Evolutionary conservation across 1,139 yeast genomes (phyloP), one percentile per base, ranked within the genome.

Genomic region (Pichia sp.): DNA sequence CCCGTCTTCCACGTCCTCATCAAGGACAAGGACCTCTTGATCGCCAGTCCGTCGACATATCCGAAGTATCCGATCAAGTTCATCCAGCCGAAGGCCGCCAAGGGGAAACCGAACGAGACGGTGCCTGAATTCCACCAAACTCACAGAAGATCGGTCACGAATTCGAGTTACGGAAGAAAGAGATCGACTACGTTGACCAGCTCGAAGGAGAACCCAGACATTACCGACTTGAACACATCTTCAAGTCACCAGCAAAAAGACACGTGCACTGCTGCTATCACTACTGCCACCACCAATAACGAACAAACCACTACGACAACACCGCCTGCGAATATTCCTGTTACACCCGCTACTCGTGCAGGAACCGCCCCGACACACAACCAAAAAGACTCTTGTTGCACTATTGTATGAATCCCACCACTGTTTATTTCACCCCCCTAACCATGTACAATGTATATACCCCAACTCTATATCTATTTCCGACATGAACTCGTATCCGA

Each of bases 1-100:
- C 57, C 57, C 2, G 48, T 60, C 1, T 31, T 62, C 4, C 67
- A 62, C 42, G 42, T 62, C 8, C 39, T 61, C 1, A 50, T 62
- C 17, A 61, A 55, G 46, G 62, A 34, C 5, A 34, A 18, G 31
- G 22, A 22, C 19, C 14, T 28, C 9, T 12, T 38, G 33, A 21
- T 6, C 14, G 4, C 27, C 14, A 18, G 14, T 22, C 9, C 11
- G 4, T 8, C 21, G n/a, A 17, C n/a, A n/a, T 18, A 11, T 31
- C 24, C 28, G 21, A 31, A 19, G 17, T 19, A 17, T 12, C n/a
- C 34, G 19, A n/a, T 30, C 8, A 22, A 27, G 18, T 12, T 39
- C 18, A 17, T 30, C 28, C 21, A 19, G 17, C 5, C 14, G 5
- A 27, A 15, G 14, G 11, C 30, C 15, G 27, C 28, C 17, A 21